Conservation (phyloP, 805 yeast species). For the Hanseniaspora vineae region DNA sequence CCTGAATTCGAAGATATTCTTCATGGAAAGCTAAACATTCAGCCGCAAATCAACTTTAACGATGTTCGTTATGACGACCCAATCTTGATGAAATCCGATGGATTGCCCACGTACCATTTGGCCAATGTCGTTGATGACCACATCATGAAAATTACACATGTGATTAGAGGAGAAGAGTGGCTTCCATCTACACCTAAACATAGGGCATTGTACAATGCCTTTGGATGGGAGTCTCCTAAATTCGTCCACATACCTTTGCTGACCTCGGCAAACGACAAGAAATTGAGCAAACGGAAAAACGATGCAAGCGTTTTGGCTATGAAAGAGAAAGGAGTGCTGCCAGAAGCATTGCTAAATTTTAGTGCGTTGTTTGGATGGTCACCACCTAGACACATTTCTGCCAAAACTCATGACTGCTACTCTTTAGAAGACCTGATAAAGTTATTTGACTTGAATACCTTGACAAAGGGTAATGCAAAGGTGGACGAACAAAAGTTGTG, state of each 20-base stretch:
- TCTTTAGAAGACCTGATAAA: constrained; percentile 37
- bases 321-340: constrained; percentile 50
- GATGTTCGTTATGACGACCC: constrained; percentile 85
- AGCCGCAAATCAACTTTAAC: constrained; percentile 58
- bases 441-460: constrained; percentile 49
- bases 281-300: constrained; percentile 76
- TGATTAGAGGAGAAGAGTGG: constrained; percentile 97
- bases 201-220: constrained; percentile 70
- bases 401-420: constrained; percentile 39
- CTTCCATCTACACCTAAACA: constrained; percentile 92
- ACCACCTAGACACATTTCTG: constrained; percentile 48
- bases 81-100: constrained; percentile 83
- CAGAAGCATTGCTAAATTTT: constrained; percentile 81
- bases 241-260: constrained; percentile 85
- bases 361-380: constrained; percentile 93
- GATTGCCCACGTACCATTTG: constrained; percentile 90
- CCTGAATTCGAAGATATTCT: constrained; percentile 58
- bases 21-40: constrained; percentile 66
- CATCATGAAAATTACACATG: constrained; percentile 85
- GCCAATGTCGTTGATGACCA: constrained; percentile 96
- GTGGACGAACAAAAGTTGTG: constrained; percentile 67
- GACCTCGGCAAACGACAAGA: constrained; percentile 57
- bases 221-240: constrained; percentile 73
- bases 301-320: constrained; percentile 60
- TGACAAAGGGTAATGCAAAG: constrained; percentile 90